These are phyloP conservation scores for Hemileccinum impolitum DNA, from an alignment of 768 basidiomycete species.

Conservation along the genomic window DNA sequence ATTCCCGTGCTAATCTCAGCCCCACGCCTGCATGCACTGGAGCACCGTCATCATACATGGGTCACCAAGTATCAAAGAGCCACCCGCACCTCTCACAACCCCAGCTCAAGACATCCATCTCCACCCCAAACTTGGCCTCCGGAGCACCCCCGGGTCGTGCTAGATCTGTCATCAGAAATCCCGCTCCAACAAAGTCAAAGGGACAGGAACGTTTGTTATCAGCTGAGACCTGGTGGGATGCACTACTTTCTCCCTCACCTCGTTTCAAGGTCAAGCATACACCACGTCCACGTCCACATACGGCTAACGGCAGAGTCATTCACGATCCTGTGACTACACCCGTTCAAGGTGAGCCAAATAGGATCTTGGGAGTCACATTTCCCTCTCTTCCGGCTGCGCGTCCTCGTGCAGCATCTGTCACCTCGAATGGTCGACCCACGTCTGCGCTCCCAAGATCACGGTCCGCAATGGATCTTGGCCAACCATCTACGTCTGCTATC, in stretches of 20 bases:
- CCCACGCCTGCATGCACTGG: no score
- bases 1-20: no score
- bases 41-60: conserved; percentile 8
- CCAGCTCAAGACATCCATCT: conserved; percentile 52
- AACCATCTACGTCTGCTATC: conserved; percentile 4
- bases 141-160: conserved; percentile 5
- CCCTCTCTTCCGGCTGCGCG: conserved; percentile 12
- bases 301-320: conserved; percentile 29
- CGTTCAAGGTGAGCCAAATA: conserved; percentile 16
- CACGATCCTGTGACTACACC: conserved; percentile 53
- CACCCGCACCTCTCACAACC: not conserved
- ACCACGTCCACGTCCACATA: conserved; percentile 14
- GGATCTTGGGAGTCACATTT: conserved; percentile 3
- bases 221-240: conserved; percentile 81
- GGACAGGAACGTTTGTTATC: conserved; percentile 64
- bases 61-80: not conserved
- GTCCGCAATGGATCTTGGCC: conserved; percentile 21
- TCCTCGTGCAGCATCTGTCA: conserved; percentile 20
- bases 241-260: conserved; percentile 71
- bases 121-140: conserved; percentile 60
- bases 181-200: conserved; percentile 31
- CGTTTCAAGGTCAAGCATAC: conserved; percentile 53
- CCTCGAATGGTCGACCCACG: not conserved
- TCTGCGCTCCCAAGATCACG: conserved; percentile 18
- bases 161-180: conserved; percentile 18